Evolutionary conservation across 1,284 basidiomycete species (phyloP).

Genomic region (Fomitopsis betulina): DNA sequence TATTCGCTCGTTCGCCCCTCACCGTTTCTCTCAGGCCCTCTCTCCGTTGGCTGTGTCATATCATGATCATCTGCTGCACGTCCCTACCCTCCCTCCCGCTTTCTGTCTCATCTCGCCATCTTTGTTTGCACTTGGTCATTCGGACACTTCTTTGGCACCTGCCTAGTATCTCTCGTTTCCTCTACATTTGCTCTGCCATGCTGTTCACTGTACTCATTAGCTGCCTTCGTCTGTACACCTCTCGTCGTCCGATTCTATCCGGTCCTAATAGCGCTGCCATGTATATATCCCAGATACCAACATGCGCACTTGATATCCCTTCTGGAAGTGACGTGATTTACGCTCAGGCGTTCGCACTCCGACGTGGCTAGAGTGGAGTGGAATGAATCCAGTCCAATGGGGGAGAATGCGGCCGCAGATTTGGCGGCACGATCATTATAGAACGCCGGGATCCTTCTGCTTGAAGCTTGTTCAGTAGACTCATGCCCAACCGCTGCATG

Average conservation of each 20-base stretch:
- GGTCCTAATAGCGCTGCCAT: neutral
- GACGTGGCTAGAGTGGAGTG: neutral
- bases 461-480: slow-evolving; percentile 1
- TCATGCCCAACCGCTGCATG: slow-evolving; percentile 1
- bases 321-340: neutral
- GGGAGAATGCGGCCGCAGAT: neutral
- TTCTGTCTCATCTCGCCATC: slow-evolving; percentile 1
- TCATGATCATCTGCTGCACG: neutral
- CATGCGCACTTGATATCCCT: slow-evolving; percentile 5
- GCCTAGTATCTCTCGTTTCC: neutral
- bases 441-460: neutral
- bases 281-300: slow-evolving; percentile 4
- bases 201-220: slow-evolving; percentile 1
- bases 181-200: neutral
- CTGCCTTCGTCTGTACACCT: neutral
- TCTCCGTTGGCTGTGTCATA: neutral
- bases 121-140: slow-evolving; percentile 2
- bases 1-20: neutral
- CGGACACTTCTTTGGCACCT: neutral
- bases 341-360: neutral
- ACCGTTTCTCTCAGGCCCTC: neutral
- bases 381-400: neutral
- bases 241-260: neutral
- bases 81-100: neutral
- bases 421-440: neutral